Evolutionary conservation across 1,284 basidiomycete genomes (phyloP).

Genomic region (Cutaneotrichosporon cutaneum): DNA sequence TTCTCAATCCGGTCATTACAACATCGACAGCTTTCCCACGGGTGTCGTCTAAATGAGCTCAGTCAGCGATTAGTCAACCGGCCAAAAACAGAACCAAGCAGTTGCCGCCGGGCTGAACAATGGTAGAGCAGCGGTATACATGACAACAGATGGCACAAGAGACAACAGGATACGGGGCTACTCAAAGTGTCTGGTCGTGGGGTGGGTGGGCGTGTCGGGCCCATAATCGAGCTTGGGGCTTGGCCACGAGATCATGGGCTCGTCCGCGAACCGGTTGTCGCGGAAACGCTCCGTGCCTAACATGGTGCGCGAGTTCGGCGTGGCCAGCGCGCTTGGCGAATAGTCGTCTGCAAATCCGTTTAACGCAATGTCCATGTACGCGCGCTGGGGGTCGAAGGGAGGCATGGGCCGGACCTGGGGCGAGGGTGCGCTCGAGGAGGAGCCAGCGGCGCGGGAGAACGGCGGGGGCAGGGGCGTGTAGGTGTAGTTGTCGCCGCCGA

Average conservation of each 20-base stretch:
- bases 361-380: conserved; percentile 46
- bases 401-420: background rate
- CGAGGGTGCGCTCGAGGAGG: background rate
- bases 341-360: conserved; percentile 22
- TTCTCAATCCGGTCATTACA: background rate
- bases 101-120: too few relatives aligned
- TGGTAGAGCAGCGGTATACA: background rate
- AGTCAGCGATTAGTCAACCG: background rate
- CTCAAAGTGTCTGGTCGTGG: background rate
- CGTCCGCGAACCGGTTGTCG: conserved; percentile 48
- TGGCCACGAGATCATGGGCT: conserved; percentile 38
- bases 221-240: conserved; percentile 32
- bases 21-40: background rate
- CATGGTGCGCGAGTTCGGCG: conserved; percentile 44
- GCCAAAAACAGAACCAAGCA: too few relatives aligned
- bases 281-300: conserved; percentile 48
- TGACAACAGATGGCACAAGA: background rate
- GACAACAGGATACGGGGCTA: background rate
- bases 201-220: conserved; percentile 9
- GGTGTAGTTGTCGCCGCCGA: conserved; percentile 28
- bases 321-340: conserved; percentile 27
- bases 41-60: background rate
- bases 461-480: conserved; percentile 19
- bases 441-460: background rate
- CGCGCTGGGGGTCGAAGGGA: conserved; percentile 29